A percentile compares a stretch with the other conserved stretches of the same genome.
Conservation (phyloP, 2,329 filamentous ascomycete genomes). For the Dactylellina parvicollis region DNA sequence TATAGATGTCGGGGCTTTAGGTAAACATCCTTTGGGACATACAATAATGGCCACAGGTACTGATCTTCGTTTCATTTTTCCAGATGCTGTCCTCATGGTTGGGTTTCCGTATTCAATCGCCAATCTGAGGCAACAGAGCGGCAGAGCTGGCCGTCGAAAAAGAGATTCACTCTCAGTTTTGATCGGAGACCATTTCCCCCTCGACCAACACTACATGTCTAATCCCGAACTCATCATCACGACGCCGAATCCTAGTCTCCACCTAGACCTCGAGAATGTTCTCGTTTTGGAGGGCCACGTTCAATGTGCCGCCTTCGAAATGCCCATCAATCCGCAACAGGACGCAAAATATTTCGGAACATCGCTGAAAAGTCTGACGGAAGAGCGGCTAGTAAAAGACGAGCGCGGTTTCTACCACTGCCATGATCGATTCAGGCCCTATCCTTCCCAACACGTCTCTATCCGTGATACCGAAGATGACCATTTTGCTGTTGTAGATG, state of each 20-base stretch:
- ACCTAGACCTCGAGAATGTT: constrained; percentile 91
- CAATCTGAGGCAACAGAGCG: constrained; percentile 92
- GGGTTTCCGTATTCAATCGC: constrained; percentile 96
- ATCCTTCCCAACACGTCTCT: constrained; percentile 72
- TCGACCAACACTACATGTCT: constrained; percentile 96
- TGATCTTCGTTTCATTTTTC: not conserved
- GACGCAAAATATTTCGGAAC: constrained; percentile 83
- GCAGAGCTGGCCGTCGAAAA: constrained; percentile 88
- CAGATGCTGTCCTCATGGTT: constrained; percentile 88
- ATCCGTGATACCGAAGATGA: constrained; percentile 89
- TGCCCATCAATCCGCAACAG: constrained; percentile 82
- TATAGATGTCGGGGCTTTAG: constrained; percentile 88
- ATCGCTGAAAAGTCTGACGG: constrained; percentile 68
- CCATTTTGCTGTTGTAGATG: constrained; percentile 92
- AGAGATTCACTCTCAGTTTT: constrained; percentile 92
- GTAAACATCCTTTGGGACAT: constrained; percentile 18
- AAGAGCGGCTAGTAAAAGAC: constrained; percentile 78
- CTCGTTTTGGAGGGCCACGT: constrained; percentile 91
- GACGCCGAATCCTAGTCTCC: constrained; percentile 85
- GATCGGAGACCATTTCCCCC: constrained; percentile 86
- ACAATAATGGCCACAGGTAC: not conserved
- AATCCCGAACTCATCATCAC: constrained; percentile 88
- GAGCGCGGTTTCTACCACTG: constrained; percentile 86
- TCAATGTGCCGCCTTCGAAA: constrained; percentile 93
- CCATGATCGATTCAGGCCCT: constrained; percentile 84